These are phyloP conservation scores for Podospora appendiculata DNA, from an alignment of 495 filamentous ascomycete genomes.

Conservation along the genomic window DNA sequence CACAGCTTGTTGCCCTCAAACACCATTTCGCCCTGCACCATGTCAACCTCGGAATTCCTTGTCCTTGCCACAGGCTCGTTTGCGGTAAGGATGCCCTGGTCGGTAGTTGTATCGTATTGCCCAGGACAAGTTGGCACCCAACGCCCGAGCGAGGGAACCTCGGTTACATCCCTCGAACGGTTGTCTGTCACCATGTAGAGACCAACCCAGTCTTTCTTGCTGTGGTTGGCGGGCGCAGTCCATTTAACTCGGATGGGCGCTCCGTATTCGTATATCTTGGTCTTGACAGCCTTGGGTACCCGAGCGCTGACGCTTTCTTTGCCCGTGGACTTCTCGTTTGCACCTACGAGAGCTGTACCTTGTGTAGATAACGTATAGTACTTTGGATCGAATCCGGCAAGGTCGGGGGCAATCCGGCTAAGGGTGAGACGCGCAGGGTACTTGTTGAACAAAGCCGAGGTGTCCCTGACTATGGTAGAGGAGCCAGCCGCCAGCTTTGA, in stretches of 20 bases:
- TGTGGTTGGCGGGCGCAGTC: slow-evolving; percentile 86
- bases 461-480: slow-evolving; percentile 79
- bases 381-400: slow-evolving; percentile 75
- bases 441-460: slow-evolving; percentile 77
- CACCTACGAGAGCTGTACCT: slow-evolving; percentile 49
- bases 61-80: slow-evolving; percentile 45
- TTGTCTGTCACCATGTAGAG: slow-evolving; percentile 94
- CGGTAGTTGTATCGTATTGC: slow-evolving; percentile 67
- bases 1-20: slow-evolving; percentile 92
- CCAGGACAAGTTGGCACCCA: slow-evolving; percentile 79
- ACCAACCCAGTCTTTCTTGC: slow-evolving; percentile 91
- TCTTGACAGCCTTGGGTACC: slow-evolving; percentile 49
- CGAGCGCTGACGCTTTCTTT: slow-evolving; percentile 38
- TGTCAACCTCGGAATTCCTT: slow-evolving; percentile 43
- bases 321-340: slow-evolving; percentile 42
- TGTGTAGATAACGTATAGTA: slow-evolving; percentile 74
- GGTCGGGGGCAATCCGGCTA: slow-evolving; percentile 69
- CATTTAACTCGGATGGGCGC: slow-evolving; percentile 85
- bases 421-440: slow-evolving; percentile 86
- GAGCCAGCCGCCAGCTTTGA: slow-evolving; percentile 84
- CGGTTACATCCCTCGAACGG: slow-evolving; percentile 70
- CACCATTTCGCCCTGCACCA: slow-evolving; percentile 67
- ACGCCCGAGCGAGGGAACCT: slow-evolving; percentile 77
- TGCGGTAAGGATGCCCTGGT: slow-evolving; percentile 69
- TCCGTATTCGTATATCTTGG: slow-evolving; percentile 79